phyloP scores from a whole-genome alignment of 2,329 filamentous ascomycete species.

The Aspergillus floridensis region DNA sequence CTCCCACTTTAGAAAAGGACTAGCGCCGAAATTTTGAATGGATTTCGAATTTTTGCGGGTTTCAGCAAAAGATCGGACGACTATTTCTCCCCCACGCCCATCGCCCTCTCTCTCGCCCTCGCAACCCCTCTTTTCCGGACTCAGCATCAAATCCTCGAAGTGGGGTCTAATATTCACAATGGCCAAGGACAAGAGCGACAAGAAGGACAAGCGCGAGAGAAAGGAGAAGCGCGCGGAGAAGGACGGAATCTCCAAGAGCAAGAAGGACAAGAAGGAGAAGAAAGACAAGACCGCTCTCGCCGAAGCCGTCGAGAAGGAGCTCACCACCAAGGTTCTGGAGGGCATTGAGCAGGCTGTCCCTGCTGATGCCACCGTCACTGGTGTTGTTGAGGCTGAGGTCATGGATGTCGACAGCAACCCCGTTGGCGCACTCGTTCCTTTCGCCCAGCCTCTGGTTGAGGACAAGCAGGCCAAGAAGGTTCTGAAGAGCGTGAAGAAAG shows the following conservation, averaged over 20 bases:
- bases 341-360: slow-evolving; percentile 32
- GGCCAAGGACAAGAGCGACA: slow-evolving; percentile 48
- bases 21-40: slow-evolving; percentile 39
- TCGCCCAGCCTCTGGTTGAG: slow-evolving; percentile 50
- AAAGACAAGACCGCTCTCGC: slow-evolving; percentile 40
- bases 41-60: slow-evolving; percentile 30
- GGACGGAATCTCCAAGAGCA: slow-evolving; percentile 46
- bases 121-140: slow-evolving; percentile 9
- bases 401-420: slow-evolving; percentile 34
- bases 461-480: slow-evolving; percentile 53
- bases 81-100: slow-evolving; percentile 23
- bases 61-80: slow-evolving; percentile 13
- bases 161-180: slow-evolving; percentile 32
- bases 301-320: slow-evolving; percentile 42
- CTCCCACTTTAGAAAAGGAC: slow-evolving; percentile 23
- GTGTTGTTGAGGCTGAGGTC: slow-evolving; percentile 25
- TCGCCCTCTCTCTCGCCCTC: slow-evolving; percentile 15
- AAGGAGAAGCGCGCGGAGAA: slow-evolving; percentile 47
- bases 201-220: slow-evolving; percentile 47
- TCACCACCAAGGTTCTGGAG: slow-evolving; percentile 37
- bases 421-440: slow-evolving; percentile 49
- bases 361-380: slow-evolving; percentile 22
- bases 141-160: slow-evolving; percentile 7
- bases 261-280: slow-evolving; percentile 49
- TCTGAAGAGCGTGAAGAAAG: slow-evolving; percentile 53